Percentiles rank a stretch among this genome's conserved stretches.
Conservation (phyloP, 1,284 basidiomycete species). For the Blastosporella zonata region DNA sequence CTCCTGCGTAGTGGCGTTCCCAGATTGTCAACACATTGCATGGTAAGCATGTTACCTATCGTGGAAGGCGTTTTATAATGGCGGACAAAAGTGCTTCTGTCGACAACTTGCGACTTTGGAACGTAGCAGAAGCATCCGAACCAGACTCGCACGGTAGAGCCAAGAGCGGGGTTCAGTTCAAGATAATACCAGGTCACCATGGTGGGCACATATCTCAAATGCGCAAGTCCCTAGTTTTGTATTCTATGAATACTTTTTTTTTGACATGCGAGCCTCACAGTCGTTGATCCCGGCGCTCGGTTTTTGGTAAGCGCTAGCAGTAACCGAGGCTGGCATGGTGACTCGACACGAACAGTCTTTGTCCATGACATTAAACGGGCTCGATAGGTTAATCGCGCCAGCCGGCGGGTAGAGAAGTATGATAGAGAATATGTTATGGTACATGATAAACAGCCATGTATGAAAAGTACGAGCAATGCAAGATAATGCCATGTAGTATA, state of each 20-base stretch:
- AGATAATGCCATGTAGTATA: conserved; percentile 4
- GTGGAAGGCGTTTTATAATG: conserved; percentile 9
- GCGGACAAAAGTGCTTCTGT: conserved; percentile 68
- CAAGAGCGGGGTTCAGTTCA: conserved; percentile 78
- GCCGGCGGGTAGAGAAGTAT: neutral
- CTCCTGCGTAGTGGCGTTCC: conserved; percentile 86
- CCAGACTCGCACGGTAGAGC: conserved; percentile 55
- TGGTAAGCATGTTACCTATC: conserved; percentile 54
- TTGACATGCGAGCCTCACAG: conserved; percentile 40
- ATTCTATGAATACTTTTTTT: conserved; percentile 20
- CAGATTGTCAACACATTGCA: conserved; percentile 87
- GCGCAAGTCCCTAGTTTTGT: conserved; percentile 48
- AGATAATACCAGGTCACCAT: conserved; percentile 96
- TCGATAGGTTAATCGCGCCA: neutral
- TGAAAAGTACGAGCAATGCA: neutral
- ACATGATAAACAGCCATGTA: conserved; percentile 10
- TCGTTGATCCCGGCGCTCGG: conserved; percentile 80
- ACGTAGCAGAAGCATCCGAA: conserved; percentile 76
- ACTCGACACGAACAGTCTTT: conserved; percentile 84
- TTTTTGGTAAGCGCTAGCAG: conserved; percentile 93
- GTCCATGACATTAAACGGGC: conserved; percentile 80
- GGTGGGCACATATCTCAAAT: conserved; percentile 91
- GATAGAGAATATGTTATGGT: conserved; percentile 14
- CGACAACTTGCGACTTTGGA: conserved; percentile 95
- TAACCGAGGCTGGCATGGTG: conserved; percentile 93